Conservation (phyloP, 2,329 filamentous ascomycete genomes). For the Periconia sp. region DNA sequence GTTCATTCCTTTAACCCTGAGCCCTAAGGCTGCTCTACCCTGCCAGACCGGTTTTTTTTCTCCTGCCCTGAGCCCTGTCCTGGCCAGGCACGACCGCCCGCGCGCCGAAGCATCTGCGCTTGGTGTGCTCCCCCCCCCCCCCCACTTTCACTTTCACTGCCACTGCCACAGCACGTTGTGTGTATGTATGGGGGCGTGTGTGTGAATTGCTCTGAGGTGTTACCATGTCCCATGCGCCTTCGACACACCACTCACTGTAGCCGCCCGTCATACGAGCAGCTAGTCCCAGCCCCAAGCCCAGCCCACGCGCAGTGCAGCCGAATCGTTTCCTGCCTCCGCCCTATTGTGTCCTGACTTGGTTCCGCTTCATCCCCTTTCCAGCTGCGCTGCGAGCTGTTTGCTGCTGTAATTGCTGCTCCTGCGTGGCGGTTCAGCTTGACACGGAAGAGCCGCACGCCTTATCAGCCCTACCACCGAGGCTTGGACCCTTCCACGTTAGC, state of each 20-base stretch:
- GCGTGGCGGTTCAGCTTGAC: background rate
- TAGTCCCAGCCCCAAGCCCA: background rate
- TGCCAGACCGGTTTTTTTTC: background rate
- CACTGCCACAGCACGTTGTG: no score
- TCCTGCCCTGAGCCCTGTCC: background rate
- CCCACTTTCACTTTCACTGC: slow-evolving; percentile 3
- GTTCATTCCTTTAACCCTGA: background rate
- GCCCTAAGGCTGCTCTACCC: slow-evolving; percentile 4
- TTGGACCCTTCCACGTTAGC: background rate
- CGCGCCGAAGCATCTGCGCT: slow-evolving; percentile 18
- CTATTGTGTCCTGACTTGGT: background rate
- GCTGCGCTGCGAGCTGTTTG: background rate
- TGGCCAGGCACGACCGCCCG: slow-evolving; percentile 13
- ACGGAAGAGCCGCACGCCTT: background rate
- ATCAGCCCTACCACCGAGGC: background rate
- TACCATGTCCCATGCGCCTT: slow-evolving; percentile 28
- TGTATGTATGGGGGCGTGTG: background rate
- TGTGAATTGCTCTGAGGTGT: slow-evolving; percentile 26
- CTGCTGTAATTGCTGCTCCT: background rate
- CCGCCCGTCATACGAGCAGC: slow-evolving; percentile 15
- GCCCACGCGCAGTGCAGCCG: background rate
- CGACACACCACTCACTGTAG: slow-evolving; percentile 10
- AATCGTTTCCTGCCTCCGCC: background rate
- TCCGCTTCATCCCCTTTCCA: background rate
- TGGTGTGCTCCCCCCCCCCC: slow-evolving; percentile 5